Base-by-base conservation (phyloP, 768 basidiomycete genomes). In the Leccinum variicolor region DNA sequence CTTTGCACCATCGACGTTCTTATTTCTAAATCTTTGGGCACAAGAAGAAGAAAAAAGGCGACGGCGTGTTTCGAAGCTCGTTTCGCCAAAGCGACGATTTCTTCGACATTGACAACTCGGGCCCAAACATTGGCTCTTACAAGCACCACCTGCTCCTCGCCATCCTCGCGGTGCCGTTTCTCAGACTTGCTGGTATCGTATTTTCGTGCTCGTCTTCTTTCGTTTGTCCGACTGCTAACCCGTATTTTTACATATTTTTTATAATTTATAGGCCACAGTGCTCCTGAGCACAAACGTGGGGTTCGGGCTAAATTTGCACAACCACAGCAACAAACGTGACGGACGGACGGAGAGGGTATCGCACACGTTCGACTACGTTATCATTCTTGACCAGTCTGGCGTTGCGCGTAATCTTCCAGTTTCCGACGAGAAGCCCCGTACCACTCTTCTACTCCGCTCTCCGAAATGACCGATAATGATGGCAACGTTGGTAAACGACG, bases 401-500 rank as follows among this genome's bases (percentile, higher is more conserved):
- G 78, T 64, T 69, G 28, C 28, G 69, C 75, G 75, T 67, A 89
- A 74, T 62, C 74, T 53, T 81, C 74, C 50, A 91, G 76, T 68
- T 89, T 79, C 65, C 74, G 73, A 58, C 72, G 64, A 23, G 90
- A 88, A 43, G 71, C 89, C 17, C 77, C 80, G 65, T 94, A 94
- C 91, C 92, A 94, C 10, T 70, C 63, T 57, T 77, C 78, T 48
- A 63, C 52, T 28, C 65, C 62, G 48, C 65, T 63, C 26, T 68
- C 56, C 45, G 56, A 50, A 57, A 54, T 33, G 31, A 64, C 58
- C 21, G 77, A 76, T 23, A 90, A 56, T 6, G 57, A 57, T 8
- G 93, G 92, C 56, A 95, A 70, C 5, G 50, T 95, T 87, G 39
- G 78, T 77, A 64, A 87, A 94, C 1, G 90, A 92, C 6, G 94